phyloP scores from a whole-genome alignment of 1,284 basidiomycete genomes.

The Moesziomyces parantarcticus region DNA sequence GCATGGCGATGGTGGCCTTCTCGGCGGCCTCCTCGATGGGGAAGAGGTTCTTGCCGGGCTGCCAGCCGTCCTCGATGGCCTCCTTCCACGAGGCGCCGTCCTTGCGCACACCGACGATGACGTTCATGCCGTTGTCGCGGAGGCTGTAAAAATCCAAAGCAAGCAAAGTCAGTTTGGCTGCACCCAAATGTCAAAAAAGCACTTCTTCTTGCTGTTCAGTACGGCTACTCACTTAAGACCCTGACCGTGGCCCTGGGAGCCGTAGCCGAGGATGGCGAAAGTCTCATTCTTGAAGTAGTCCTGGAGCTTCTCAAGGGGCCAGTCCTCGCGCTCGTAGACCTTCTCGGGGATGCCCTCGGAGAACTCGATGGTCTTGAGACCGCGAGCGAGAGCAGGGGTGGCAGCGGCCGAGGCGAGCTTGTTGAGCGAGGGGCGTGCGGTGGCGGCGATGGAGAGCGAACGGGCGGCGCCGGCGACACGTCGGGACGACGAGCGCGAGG shows the following conservation, averaged over 20 bases:
- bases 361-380: conserved; percentile 97
- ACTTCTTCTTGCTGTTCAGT: no score
- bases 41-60: conserved; percentile 97
- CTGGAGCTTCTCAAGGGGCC: conserved; percentile 96
- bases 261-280: conserved; percentile 91
- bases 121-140: conserved; percentile 97
- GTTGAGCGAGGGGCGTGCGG: conserved; percentile 43
- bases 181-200: no score
- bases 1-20: conserved; percentile 98
- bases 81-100: conserved; percentile 96
- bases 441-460: conserved; percentile 47
- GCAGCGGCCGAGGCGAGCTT: conserved; percentile 40
- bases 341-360: conserved; percentile 85
- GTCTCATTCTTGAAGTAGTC: conserved; percentile 98
- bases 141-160: conserved; percentile 70
- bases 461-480: conserved; percentile 43
- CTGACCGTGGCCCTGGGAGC: conserved; percentile 95
- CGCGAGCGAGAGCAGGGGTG: conserved; percentile 68
- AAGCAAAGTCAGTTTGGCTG: conserved; percentile 6
- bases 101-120: conserved; percentile 98
- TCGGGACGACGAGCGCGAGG: conserved; percentile 48
- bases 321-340: conserved; percentile 97
- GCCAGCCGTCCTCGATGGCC: conserved; percentile 97
- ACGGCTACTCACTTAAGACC: conserved; percentile 77
- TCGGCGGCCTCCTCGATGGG: conserved; percentile 97